phyloP scores from a whole-genome alignment of 1,284 basidiomycete genomes.

The Naganishia cerealis region DNA sequence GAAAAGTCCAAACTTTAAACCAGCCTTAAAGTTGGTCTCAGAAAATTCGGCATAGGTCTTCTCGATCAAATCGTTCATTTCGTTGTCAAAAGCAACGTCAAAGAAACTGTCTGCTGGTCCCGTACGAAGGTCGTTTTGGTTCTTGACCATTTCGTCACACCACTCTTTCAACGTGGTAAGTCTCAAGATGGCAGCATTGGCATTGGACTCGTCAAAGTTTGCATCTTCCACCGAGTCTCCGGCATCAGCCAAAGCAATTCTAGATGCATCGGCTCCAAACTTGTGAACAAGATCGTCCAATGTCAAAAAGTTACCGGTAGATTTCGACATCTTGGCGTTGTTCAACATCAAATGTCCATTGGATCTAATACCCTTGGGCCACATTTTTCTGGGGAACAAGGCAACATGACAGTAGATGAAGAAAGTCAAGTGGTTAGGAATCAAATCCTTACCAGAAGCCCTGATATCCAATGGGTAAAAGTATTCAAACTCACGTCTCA shows the following conservation, averaged over 20 bases:
- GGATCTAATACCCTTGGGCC: constrained; percentile 86
- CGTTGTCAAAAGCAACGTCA: constrained; percentile 86
- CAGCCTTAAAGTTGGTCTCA: constrained; percentile 91
- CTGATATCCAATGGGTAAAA: constrained; percentile 99
- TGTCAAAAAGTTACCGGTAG: constrained; percentile 64
- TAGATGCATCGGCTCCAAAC: constrained; percentile 65
- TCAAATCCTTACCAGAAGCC: constrained; percentile 97
- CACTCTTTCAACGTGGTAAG: constrained; percentile 87
- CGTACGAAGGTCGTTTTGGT: neutral
- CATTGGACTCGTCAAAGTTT: constrained; percentile 93
- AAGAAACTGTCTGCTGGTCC: constrained; percentile 57
- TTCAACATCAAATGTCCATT: constrained; percentile 98
- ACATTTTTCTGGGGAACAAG: constrained; percentile 88
- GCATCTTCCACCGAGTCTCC: constrained; percentile 93
- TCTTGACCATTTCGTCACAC: constrained; percentile 70
- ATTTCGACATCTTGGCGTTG: constrained; percentile 99
- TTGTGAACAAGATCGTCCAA: constrained; percentile 55
- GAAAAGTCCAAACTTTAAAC: constrained; percentile 92
- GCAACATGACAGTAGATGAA: constrained; percentile 92
- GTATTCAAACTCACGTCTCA: constrained; percentile 92
- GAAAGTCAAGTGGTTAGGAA: constrained; percentile 95
- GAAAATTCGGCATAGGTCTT: constrained; percentile 76
- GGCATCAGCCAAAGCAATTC: constrained; percentile 90
- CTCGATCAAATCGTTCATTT: constrained; percentile 82
- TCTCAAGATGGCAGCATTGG: constrained; percentile 94